Conservation (phyloP, 805 yeast species). For the Ogataea siamensis region DNA sequence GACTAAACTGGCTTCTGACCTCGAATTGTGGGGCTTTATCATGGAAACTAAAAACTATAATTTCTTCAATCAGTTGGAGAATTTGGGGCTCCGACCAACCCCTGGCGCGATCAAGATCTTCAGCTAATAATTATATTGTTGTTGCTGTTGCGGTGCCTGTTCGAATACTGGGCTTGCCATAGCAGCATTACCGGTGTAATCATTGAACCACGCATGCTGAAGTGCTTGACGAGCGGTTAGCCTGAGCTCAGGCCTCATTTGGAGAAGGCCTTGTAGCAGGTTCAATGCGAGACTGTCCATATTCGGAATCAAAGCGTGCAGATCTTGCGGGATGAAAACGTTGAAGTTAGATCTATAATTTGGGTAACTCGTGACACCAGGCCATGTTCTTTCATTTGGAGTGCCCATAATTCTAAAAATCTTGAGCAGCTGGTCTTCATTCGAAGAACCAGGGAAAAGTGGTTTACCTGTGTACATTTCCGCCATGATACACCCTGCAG, state of each 20-base stretch:
- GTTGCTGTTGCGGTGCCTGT: constrained; percentile 11
- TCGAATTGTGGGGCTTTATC: constrained; percentile 22
- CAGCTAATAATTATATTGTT: constrained; percentile 7
- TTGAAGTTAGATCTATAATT: constrained; percentile 85
- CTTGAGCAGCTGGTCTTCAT: constrained; percentile 90
- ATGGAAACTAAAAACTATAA: constrained; percentile 17
- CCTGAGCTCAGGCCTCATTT: constrained; percentile 61
- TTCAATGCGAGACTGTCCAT: constrained; percentile 70
- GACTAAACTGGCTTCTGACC: constrained; percentile 14
- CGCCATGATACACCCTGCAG: constrained; percentile 96
- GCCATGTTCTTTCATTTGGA: constrained; percentile 95
- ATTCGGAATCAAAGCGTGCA: constrained; percentile 64
- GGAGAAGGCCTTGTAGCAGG: constrained; percentile 55
- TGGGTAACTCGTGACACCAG: constrained; percentile 88
- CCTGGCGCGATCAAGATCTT: constrained; percentile 11
- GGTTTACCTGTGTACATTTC: constrained; percentile 99
- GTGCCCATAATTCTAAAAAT: constrained; percentile 95
- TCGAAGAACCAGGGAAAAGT: constrained; percentile 91
- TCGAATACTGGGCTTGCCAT: constrained; percentile 16
- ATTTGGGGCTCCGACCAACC: constrained; percentile 18
- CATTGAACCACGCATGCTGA: constrained; percentile 81
- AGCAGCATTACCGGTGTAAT: constrained; percentile 42
- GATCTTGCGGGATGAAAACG: constrained; percentile 84
- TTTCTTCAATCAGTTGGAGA: constrained; percentile 14
- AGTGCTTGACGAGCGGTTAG: constrained; percentile 60